These are phyloP conservation scores for Orbilia ellipsospora DNA, from an alignment of 2,329 filamentous ascomycete genomes.

Conservation along the genomic window DNA sequence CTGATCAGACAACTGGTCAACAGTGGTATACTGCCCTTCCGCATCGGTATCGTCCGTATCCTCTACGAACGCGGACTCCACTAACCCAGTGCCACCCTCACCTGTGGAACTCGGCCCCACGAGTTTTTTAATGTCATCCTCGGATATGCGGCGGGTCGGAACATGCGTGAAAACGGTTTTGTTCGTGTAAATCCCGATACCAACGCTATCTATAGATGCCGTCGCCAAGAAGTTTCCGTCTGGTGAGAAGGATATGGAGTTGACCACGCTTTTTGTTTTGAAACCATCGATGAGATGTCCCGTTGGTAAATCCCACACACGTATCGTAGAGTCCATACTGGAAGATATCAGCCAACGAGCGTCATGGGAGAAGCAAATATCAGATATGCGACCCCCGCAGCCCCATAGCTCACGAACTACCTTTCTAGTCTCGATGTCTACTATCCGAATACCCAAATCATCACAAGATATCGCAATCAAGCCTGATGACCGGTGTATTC, in stretches of 20 bases:
- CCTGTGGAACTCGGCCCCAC: conserved; percentile 80
- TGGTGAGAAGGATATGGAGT: conserved; percentile 83
- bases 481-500: conserved; percentile 84
- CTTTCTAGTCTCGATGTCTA: conserved; percentile 90
- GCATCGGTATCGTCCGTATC: conserved; percentile 67
- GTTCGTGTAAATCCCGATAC: conserved; percentile 94
- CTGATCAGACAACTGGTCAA: conserved; percentile 82
- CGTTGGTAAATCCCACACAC: conserved; percentile 95
- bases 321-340: conserved; percentile 80
- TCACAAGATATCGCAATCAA: conserved; percentile 89
- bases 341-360: conserved; percentile 93
- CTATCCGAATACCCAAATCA: conserved; percentile 85
- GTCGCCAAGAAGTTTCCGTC: conserved; percentile 96
- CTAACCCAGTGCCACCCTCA: conserved; percentile 78
- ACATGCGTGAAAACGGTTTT: conserved; percentile 89
- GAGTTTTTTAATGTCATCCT: conserved; percentile 75
- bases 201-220: conserved; percentile 81
- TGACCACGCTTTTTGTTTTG: conserved; percentile 80
- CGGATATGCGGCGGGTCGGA: conserved; percentile 83
- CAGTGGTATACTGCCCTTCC: conserved; percentile 67
- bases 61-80: conserved; percentile 79
- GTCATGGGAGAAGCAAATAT: conserved; percentile 90
- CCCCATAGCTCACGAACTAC: conserved; percentile 94
- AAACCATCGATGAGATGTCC: conserved; percentile 95
- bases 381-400: conserved; percentile 77